A percentile compares a stretch with the other conserved stretches of the same genome.
phyloP scores from a whole-genome alignment of 345 rosid genomes.

The Euphorbia pulcherrima region DNA sequence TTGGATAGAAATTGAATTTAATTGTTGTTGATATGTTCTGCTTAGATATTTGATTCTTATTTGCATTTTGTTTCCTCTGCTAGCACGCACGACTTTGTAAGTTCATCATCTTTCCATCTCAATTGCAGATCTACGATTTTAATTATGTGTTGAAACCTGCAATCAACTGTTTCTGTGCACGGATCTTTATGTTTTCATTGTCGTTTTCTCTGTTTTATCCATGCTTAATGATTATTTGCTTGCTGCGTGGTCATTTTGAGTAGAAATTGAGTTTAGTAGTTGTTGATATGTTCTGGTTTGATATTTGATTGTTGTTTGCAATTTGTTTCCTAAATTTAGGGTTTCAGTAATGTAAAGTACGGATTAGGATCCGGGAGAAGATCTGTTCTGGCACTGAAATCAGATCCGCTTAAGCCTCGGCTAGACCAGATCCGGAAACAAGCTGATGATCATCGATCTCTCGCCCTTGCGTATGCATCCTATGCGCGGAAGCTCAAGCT shows the following conservation, averaged over 20 bases:
- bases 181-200: neutral
- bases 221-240: neutral
- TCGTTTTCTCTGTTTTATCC: neutral
- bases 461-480: constrained; percentile 76
- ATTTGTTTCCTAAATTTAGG: constrained; percentile 30
- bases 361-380: constrained; percentile 63
- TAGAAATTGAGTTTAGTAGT: neutral
- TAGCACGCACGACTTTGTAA: constrained; percentile 48
- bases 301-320: neutral
- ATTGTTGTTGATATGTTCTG: neutral
- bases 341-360: constrained; percentile 27
- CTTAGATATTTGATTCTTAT: neutral
- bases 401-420: constrained; percentile 86
- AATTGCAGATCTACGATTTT: neutral
- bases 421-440: constrained; percentile 89
- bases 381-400: constrained; percentile 70
- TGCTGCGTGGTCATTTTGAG: neutral
- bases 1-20: neutral
- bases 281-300: neutral
- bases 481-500: constrained; percentile 95
- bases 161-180: neutral
- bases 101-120: constrained; percentile 5
- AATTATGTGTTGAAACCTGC: neutral
- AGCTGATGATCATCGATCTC: constrained; percentile 88
- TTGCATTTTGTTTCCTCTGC: constrained; percentile 27